phyloP scores from a whole-genome alignment of 2,329 filamentous ascomycete genomes.

The Colletotrichum somersetense region DNA sequence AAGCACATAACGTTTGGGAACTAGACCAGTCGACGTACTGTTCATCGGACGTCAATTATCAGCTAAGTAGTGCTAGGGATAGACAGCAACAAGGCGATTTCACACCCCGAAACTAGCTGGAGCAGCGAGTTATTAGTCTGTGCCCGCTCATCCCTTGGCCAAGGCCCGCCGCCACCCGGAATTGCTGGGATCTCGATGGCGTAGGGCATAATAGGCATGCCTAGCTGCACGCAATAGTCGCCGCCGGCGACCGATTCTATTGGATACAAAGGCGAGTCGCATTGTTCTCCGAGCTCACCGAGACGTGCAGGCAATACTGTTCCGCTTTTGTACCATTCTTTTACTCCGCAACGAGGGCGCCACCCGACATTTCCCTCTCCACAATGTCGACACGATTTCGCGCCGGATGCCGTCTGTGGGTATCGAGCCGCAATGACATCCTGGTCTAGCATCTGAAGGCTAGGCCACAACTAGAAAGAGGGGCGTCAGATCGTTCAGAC shows the following conservation, averaged over 20 bases:
- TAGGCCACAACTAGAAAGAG: conserved; percentile 17
- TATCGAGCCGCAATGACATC: conserved; percentile 18
- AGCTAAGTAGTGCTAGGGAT: neutral
- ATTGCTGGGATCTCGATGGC: neutral
- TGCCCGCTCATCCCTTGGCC: neutral
- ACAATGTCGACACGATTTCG: conserved; percentile 24
- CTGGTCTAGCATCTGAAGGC: neutral
- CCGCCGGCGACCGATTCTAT: neutral
- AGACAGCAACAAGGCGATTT: neutral
- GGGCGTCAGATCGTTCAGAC: conserved; percentile 13
- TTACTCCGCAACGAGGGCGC: neutral
- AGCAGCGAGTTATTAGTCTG: neutral
- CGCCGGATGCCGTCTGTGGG: conserved; percentile 12
- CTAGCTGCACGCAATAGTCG: neutral
- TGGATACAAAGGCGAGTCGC: neutral
- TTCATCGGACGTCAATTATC: neutral
- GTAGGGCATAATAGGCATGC: neutral
- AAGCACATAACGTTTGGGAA: neutral
- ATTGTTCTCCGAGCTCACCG: conserved; percentile 10
- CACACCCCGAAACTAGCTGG: neutral
- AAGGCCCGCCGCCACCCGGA: conserved; percentile 6
- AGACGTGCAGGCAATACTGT: conserved; percentile 5
- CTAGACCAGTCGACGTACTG: neutral
- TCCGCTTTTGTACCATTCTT: neutral
- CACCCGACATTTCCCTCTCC: neutral